phyloP scores from a whole-genome alignment of 129 eudicot genomes.

The Arctium minus region DNA sequence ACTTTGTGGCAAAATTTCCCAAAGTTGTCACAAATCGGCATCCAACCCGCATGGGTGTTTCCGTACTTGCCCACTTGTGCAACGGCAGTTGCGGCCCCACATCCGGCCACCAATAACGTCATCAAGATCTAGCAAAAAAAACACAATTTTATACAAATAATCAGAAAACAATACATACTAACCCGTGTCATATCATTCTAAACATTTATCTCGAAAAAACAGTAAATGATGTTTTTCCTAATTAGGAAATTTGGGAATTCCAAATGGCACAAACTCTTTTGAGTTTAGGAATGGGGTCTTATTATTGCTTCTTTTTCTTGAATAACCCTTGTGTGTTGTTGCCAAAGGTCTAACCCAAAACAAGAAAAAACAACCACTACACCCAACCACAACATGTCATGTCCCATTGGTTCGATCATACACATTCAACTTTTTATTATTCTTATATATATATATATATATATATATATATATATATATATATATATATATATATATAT shows the following conservation, averaged over 20 bases:
- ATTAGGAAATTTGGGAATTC: conserved; percentile 16
- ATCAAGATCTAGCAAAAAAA: conserved; percentile 25
- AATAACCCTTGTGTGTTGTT: not conserved
- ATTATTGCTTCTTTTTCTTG: not conserved
- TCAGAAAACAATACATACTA: not conserved
- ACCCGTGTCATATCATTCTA: not conserved
- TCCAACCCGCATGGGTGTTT: conserved; percentile 57
- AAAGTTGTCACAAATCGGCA: conserved; percentile 42
- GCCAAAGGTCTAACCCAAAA: conserved; percentile 2
- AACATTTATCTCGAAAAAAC: not conserved
- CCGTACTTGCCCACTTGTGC: conserved; percentile 60
- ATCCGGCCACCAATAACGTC: conserved; percentile 34
- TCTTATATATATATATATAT: not conserved
- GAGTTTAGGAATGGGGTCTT: conserved; percentile 6
- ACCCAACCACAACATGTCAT: not conserved
- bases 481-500: too few species aligned
- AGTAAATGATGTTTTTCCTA: not conserved
- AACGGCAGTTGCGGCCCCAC: conserved; percentile 49
- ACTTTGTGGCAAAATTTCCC: conserved; percentile 43
- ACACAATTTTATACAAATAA: not conserved
- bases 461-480: too few species aligned
- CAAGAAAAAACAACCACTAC: not conserved
- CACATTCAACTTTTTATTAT: not conserved
- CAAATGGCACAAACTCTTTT: conserved; percentile 20
- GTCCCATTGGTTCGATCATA: not conserved